These are phyloP conservation scores for Parafenestella ontariensis DNA, from an alignment of 2,329 filamentous ascomycete species.

Conservation along the genomic window DNA sequence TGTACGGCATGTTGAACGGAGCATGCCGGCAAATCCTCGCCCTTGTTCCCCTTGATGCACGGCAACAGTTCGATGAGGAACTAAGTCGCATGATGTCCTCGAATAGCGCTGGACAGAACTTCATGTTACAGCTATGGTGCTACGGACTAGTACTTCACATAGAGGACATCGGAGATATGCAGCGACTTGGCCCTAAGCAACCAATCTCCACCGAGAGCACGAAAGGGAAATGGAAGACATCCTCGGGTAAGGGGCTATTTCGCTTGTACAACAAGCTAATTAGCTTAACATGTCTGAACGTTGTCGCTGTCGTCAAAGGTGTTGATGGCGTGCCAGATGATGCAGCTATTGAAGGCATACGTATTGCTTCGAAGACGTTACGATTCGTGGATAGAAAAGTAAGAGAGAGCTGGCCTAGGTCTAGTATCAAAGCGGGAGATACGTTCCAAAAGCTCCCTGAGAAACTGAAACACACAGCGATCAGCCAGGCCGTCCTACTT, in stretches of 20 bases:
- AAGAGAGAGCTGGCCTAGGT: slow-evolving; percentile 31
- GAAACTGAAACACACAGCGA: slow-evolving; percentile 31
- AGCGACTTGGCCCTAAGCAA: slow-evolving; percentile 6
- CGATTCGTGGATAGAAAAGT: slow-evolving; percentile 27
- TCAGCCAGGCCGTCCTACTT: slow-evolving; percentile 33
- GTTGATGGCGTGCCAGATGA: slow-evolving; percentile 30
- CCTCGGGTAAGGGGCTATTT: slow-evolving; percentile 42
- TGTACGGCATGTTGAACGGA: slow-evolving; percentile 46
- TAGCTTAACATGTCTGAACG: slow-evolving; percentile 37
- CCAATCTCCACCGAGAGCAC: slow-evolving; percentile 1
- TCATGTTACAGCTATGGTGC: slow-evolving; percentile 42
- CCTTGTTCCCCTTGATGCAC: slow-evolving; percentile 28
- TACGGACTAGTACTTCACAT: slow-evolving; percentile 40
- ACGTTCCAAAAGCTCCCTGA: slow-evolving; percentile 36
- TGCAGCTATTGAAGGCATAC: slow-evolving; percentile 40
- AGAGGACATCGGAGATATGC: slow-evolving; percentile 22
- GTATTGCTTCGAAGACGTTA: slow-evolving; percentile 40
- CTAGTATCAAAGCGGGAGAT: slow-evolving; percentile 22
- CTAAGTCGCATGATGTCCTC: slow-evolving; percentile 38
- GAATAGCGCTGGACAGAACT: slow-evolving; percentile 26
- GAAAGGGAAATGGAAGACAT: slow-evolving; percentile 36
- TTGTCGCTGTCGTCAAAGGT: slow-evolving; percentile 39
- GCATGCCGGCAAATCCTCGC: slow-evolving; percentile 41
- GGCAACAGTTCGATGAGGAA: slow-evolving; percentile 35
- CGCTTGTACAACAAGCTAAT: slow-evolving; percentile 30